These are phyloP conservation scores for Oehlia diaphana DNA, from an alignment of 192 early-diverging fungal genomes.

Conservation along the genomic window DNA sequence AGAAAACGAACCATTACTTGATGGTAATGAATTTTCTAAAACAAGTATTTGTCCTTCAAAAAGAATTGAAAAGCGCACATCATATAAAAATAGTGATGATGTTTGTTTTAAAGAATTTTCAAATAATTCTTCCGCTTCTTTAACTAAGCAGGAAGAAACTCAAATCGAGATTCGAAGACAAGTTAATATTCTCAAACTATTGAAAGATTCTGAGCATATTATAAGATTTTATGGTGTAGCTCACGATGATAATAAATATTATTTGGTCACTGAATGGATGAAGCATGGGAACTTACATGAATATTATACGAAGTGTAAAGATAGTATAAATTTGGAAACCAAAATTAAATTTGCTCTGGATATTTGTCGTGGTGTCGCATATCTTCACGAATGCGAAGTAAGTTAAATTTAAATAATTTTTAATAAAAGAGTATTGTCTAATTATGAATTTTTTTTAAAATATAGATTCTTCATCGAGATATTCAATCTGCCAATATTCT, in stretches of 20 bases:
- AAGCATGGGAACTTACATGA: conserved; percentile 38
- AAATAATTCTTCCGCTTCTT: neutral
- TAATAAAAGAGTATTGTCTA: neutral
- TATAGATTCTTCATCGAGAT: conserved; percentile 24
- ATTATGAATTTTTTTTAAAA: neutral
- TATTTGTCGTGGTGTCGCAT: conserved; percentile 38
- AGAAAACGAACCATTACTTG: neutral
- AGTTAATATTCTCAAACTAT: conserved; percentile 14
- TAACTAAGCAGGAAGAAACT: too few species aligned
- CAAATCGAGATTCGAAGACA: neutral
- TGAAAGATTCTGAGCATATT: conserved; percentile 12
- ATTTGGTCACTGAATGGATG: conserved; percentile 42
- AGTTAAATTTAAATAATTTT: too few species aligned
- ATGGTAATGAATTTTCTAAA: neutral
- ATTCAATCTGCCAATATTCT: conserved; percentile 6
- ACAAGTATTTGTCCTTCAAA: neutral
- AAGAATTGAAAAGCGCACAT: neutral
- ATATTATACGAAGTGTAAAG: conserved; percentile 32
- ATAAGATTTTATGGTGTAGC: conserved; percentile 11
- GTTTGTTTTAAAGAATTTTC: neutral
- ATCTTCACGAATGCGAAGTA: conserved; percentile 30
- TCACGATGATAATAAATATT: conserved; percentile 27
- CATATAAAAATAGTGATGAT: neutral
- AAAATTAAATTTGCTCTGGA: conserved; percentile 41
- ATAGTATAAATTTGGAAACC: neutral